Evolutionary conservation across 106 monocot species (phyloP), one percentile per base, ranked within the genome.

Genomic region (Alisma plantagoaquatica): DNA sequence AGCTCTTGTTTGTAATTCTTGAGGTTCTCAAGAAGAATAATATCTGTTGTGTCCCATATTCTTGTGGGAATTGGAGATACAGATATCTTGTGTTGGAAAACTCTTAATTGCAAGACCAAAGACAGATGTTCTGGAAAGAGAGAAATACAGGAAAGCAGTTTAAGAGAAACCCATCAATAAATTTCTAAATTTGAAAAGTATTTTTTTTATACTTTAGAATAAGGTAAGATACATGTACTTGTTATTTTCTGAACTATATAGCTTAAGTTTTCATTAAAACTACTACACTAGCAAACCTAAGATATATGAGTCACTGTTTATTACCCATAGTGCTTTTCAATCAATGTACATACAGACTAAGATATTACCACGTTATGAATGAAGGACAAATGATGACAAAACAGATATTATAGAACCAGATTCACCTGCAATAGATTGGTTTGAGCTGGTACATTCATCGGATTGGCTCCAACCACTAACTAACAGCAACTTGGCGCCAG

Each of bases 21-120:
- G 25, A 96, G 67, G 64, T 96, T 84, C 2, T 76, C 88, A 56
- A 88, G 64, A 51, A 96, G 75, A 78, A 96, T 54, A 56, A 88
- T 62, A 49, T 80, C 66, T 57, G 68, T 56, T 31, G 65, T 44
- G 29, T 73, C 62, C 20, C 27, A 26, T 17, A 67, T 46, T 50
- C 66, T 46, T 42, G 29, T 45, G 27, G 53, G 43, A 23, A 27
- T 41, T 17, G 57, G 54, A 68, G 27, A 27, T 51, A 60, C 66
- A 65, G 44, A 46, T 54, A 23, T 48, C 53, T 69, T 71, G 66
- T 53, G 46, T 44, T 79, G 58, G 21, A 70, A 28, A n/a, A 96
- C 94, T 73, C 75, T 80, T 43, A 81, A 17, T 32, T 78, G 62
- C 57, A 96, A 79, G 66, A 88, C 26, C 16, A 64, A 73, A 71